A percentile compares a stretch with the other conserved stretches of the same genome.
Evolutionary conservation across 129 eudicot genomes (phyloP).

Genomic region (Flaveria ramosissima): DNA sequence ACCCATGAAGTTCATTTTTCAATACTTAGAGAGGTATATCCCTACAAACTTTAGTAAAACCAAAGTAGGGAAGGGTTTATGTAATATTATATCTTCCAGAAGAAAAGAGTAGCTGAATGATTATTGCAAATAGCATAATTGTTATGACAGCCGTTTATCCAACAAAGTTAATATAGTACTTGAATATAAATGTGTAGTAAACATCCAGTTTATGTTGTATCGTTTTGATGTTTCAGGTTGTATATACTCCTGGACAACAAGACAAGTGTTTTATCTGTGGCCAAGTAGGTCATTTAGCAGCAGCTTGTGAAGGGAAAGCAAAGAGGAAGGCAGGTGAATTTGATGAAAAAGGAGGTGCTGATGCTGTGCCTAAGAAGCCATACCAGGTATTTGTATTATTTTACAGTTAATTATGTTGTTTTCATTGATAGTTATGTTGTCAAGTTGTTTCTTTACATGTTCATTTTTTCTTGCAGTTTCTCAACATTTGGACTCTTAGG

Average conservation of each 20-base stretch:
- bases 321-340: slow-evolving; percentile 49
- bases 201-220: slow-evolving; percentile 5
- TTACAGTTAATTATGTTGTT: neutral
- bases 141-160: neutral
- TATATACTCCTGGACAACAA: slow-evolving; percentile 91
- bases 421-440: slow-evolving; percentile 2
- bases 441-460: neutral
- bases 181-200: slow-evolving; percentile 18
- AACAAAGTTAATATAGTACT: neutral
- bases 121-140: slow-evolving; percentile 12
- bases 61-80: slow-evolving; percentile 6
- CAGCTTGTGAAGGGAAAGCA: slow-evolving; percentile 47
- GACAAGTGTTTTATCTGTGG: slow-evolving; percentile 95
- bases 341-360: slow-evolving; percentile 44
- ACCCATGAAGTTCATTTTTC: slow-evolving; percentile 93
- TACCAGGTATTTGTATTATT: slow-evolving; percentile 35
- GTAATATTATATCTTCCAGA: neutral
- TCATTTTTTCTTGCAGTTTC: slow-evolving; percentile 66
- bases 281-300: slow-evolving; percentile 93
- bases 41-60: slow-evolving; percentile 18
- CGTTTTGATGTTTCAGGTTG: slow-evolving; percentile 54
- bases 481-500: slow-evolving; percentile 90
- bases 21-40: slow-evolving; percentile 84
- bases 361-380: slow-evolving; percentile 40
- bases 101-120: neutral